A percentile compares a stretch with the other conserved stretches of the same genome.
Conservation (phyloP, 2,329 filamentous ascomycete species). For the Penicillium sp. region DNA sequence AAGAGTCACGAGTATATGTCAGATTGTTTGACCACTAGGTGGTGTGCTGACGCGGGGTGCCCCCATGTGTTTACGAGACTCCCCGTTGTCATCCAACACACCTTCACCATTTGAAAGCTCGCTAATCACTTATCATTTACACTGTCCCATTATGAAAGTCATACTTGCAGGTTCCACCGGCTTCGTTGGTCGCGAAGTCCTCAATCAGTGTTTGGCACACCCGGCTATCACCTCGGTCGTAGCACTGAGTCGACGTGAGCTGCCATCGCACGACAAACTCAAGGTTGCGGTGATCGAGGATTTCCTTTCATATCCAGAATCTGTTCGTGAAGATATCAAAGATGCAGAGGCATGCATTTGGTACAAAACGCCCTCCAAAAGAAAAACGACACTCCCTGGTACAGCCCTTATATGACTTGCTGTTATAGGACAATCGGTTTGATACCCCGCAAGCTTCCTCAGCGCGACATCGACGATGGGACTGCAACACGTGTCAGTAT, state of each 20-base stretch:
- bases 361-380: constrained; percentile 15
- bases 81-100: not conserved
- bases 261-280: constrained; percentile 50
- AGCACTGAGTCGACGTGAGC: constrained; percentile 51
- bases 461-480: constrained; percentile 5
- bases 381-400: not conserved
- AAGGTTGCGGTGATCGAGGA: constrained; percentile 55
- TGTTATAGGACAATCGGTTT: not conserved
- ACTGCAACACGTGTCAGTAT: constrained; percentile 8
- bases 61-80: no score
- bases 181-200: constrained; percentile 42
- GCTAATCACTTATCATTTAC: not conserved
- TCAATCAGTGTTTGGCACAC: constrained; percentile 53
- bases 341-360: constrained; percentile 51
- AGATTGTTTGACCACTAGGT: no score
- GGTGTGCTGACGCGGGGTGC: no score
- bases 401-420: not conserved
- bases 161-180: constrained; percentile 20
- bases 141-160: constrained; percentile 12
- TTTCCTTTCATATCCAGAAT: constrained; percentile 54
- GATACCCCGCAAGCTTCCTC: constrained; percentile 16
- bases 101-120: not conserved
- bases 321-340: constrained; percentile 43
- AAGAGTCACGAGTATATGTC: no score
- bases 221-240: constrained; percentile 54